Percentiles rank a stretch among this genome's conserved stretches.
Conservation (phyloP, 352 stramenopile genomes). For the Thalassiosira hispida region DNA sequence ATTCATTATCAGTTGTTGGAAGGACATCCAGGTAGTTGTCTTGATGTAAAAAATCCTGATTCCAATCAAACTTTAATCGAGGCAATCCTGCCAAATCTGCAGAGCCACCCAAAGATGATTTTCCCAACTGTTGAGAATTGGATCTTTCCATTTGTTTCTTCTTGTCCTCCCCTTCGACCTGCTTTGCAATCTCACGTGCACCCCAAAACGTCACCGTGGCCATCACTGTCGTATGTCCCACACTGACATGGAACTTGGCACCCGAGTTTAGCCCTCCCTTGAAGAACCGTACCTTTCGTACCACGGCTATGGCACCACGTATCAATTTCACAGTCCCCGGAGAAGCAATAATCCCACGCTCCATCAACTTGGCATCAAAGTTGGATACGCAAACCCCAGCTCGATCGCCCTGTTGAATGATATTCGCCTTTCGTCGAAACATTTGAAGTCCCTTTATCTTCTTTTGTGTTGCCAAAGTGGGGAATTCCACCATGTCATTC, state of each 20-base stretch:
- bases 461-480: slow-evolving; percentile 87
- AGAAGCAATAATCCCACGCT: slow-evolving; percentile 86
- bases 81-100: slow-evolving; percentile 74
- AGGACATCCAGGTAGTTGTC: slow-evolving; percentile 74
- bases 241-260: slow-evolving; percentile 88
- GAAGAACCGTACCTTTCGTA: slow-evolving; percentile 88
- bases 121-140: slow-evolving; percentile 36
- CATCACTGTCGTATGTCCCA: slow-evolving; percentile 90
- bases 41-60: slow-evolving; percentile 83
- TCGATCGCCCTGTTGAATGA: slow-evolving; percentile 92
- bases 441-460: slow-evolving; percentile 99
- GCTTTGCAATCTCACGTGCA: slow-evolving; percentile 78
- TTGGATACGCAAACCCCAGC: slow-evolving; percentile 93
- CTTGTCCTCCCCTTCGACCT: slow-evolving; percentile 35
- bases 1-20: slow-evolving; percentile 39
- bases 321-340: slow-evolving; percentile 85
- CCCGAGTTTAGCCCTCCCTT: slow-evolving; percentile 72
- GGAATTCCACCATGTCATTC: slow-evolving; percentile 94
- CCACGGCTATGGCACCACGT: slow-evolving; percentile 83
- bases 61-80: slow-evolving; percentile 78
- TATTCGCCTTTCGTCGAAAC: slow-evolving; percentile 91
- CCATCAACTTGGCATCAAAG: slow-evolving; percentile 89
- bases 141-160: slow-evolving; percentile 19
- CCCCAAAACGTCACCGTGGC: slow-evolving; percentile 90
- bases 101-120: slow-evolving; percentile 74